phyloP scores from a whole-genome alignment of 192 early-diverging fungal genomes.

The Coemansia sp. region DNA sequence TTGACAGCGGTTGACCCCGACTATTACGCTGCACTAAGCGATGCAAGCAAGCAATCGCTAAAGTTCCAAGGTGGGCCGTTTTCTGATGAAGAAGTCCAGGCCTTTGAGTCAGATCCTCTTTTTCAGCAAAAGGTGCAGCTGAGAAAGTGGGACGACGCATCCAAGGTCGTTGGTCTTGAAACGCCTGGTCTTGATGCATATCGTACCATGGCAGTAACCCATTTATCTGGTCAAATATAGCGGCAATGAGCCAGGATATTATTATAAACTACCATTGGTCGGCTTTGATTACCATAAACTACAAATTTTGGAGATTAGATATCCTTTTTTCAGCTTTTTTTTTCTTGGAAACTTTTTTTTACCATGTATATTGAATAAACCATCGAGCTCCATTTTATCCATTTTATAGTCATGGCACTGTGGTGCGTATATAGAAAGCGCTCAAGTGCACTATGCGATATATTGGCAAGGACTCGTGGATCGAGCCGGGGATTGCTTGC shows the following conservation, averaged over 20 bases:
- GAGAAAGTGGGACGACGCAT: slow-evolving; percentile 58
- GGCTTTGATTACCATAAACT: too few species aligned
- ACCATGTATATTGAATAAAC: too few species aligned
- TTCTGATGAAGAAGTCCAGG: slow-evolving; percentile 37
- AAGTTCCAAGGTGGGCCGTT: slow-evolving; percentile 58
- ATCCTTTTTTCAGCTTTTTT: neutral
- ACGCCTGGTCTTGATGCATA: slow-evolving; percentile 55
- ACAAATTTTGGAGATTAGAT: too few species aligned
- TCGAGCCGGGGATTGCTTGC: neutral
- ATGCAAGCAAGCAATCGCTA: slow-evolving; percentile 56
- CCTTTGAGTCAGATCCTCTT: slow-evolving; percentile 56
- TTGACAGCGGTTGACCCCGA: slow-evolving; percentile 51
- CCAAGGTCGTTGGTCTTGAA: slow-evolving; percentile 47
- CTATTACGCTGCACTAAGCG: slow-evolving; percentile 54
- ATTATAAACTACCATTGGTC: neutral
- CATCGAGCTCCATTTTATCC: too few species aligned
- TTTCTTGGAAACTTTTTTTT: too few species aligned
- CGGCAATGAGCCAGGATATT: neutral
- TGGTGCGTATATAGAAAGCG: neutral
- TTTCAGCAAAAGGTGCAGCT: slow-evolving; percentile 58
- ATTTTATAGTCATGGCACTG: neutral
- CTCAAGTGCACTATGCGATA: neutral
- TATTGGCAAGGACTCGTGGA: neutral
- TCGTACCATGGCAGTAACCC: slow-evolving; percentile 39
- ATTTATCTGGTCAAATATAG: slow-evolving; percentile 17